Base-by-base conservation (phyloP, 2,329 filamentous ascomycete genomes). In the Pseudogymnoascus sp. region DNA sequence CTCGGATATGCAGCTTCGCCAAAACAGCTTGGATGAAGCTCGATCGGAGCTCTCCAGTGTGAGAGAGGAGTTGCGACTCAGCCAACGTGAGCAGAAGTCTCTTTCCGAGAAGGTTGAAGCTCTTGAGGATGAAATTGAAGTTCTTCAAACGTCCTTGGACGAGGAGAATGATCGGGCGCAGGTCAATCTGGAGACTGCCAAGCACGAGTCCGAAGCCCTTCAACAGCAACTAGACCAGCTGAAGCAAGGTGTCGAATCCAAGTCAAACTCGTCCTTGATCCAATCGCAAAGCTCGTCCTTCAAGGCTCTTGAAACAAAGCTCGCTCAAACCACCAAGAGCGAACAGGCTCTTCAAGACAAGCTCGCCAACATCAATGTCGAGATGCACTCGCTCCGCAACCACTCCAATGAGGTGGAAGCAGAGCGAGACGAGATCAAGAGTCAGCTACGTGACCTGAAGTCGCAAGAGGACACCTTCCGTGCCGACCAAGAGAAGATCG, bases 51-150 rank as follows among this genome's bases (percentile, higher is more conserved):
- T 91, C 3, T 83, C 86, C 2, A 75, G 77, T 6, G 80, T 86
- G 7, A 83, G 82, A 60, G 88, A 91, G 65, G 85, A 91, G 61
- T 78, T 91, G 7, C 83, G 88, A n/a, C 78, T 87, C 58, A 82
- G 82, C 25, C 83, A 86, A 65, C 79, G 86, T 20, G 84, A 87
- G 65, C 80, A 84, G 69, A 81, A 84, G 65, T 71, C 78, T 0
- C 78, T 89, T 63, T 77, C 78, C 57, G 86, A 89, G 65, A 90
- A 85, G 70, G 77, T 86, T 1, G 82, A 88, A 62, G 80, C 80
- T 6, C 72, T 92, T 18, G 87, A 92, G 69, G 88, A 91, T 65
- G 89, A 91, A 70, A 79, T 91, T n/a, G 85, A 90, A 60, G 82
- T 90, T 28, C 74, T 92, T 12, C 87, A 91, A 70, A 72, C 71